phyloP scores from a whole-genome alignment of 148 eudicot genomes.

The Nepenthes gracilis region DNA sequence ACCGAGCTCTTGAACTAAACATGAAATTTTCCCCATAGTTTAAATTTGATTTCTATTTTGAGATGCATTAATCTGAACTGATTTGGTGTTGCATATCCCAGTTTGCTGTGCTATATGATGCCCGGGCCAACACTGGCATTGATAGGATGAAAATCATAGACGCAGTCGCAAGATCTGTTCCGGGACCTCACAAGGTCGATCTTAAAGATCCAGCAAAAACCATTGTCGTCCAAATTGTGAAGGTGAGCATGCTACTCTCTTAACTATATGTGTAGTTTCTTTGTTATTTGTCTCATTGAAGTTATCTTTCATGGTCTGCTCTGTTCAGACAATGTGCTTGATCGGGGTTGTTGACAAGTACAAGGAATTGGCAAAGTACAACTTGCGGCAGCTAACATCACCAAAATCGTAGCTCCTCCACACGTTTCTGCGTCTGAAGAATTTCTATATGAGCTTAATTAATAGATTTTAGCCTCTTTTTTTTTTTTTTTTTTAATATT shows the following conservation, averaged over 20 bases:
- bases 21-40: no score
- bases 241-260: constrained; percentile 28
- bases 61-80: neutral
- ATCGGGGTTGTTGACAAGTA: constrained; percentile 86
- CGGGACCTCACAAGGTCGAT: constrained; percentile 83
- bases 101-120: constrained; percentile 95
- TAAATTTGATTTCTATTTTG: neutral
- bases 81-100: constrained; percentile 10
- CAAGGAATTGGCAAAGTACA: constrained; percentile 91
- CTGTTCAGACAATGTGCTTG: constrained; percentile 82
- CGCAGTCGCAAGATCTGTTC: constrained; percentile 83
- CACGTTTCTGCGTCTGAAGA: no score
- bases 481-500: no score
- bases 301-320: neutral
- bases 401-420: constrained; percentile 10
- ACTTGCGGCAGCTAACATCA: constrained; percentile 75
- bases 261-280: neutral
- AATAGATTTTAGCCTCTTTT: no score
- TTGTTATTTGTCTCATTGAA: neutral
- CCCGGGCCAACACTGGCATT: constrained; percentile 88
- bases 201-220: constrained; percentile 79
- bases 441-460: no score
- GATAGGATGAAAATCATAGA: constrained; percentile 84
- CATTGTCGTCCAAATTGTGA: constrained; percentile 79
- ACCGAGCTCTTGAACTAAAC: no score